Conservation (phyloP, 2,329 filamentous ascomycete species). For the Pseudopithomyces chartarum region DNA sequence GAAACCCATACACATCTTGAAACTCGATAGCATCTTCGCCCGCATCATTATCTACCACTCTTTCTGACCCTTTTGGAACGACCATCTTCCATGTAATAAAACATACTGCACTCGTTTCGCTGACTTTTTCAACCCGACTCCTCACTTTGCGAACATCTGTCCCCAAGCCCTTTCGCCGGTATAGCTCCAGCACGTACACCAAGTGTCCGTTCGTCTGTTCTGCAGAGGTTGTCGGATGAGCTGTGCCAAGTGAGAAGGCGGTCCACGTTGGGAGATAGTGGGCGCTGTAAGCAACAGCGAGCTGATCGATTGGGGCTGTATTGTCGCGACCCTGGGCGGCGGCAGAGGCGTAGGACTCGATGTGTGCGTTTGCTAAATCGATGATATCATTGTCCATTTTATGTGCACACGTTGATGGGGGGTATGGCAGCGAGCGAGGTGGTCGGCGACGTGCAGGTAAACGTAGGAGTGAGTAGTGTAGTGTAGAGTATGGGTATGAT, state of each 20-base stretch:
- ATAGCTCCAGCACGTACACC: neutral
- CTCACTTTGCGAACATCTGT: constrained; percentile 1
- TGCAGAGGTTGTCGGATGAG: neutral
- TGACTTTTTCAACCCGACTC: neutral
- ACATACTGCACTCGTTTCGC: neutral
- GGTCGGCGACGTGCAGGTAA: neutral
- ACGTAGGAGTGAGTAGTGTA: neutral
- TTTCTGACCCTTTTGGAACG: neutral
- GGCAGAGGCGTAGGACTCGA: neutral
- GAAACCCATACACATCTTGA: neutral
- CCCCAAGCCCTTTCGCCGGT: neutral
- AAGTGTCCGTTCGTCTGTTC: neutral
- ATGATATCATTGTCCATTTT: neutral
- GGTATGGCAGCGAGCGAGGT: neutral
- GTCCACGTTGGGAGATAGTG: neutral
- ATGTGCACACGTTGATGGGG: neutral
- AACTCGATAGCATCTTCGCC: neutral
- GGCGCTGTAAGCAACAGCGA: neutral
- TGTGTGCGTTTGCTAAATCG: neutral
- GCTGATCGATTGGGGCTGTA: neutral
- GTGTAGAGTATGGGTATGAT: too few relatives aligned
- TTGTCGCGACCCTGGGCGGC: neutral
- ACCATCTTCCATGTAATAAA: neutral
- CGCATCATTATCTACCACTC: too few relatives aligned
- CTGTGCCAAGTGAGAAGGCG: neutral